Conservation (phyloP, 257 asterid species). For the Petrea volubilis region DNA sequence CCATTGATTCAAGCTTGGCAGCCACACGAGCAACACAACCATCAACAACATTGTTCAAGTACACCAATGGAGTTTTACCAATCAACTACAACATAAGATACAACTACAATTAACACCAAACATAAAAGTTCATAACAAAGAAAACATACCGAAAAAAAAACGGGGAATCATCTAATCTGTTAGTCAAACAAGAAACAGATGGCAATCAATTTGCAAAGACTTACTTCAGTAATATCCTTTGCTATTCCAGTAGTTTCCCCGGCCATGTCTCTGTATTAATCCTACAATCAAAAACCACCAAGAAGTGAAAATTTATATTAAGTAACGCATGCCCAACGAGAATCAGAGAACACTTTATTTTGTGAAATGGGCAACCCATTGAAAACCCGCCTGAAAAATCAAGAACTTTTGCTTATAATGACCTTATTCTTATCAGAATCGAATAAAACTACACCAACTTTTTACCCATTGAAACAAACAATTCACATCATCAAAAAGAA, state of each 20-base stretch:
- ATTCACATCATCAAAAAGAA: neutral
- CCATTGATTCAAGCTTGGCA: slow-evolving; percentile 96
- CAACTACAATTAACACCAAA: slow-evolving; percentile 9
- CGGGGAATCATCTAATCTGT: neutral
- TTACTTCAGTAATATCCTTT: slow-evolving; percentile 90
- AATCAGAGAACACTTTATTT: too few relatives aligned
- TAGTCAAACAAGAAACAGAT: slow-evolving; percentile 1
- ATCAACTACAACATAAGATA: slow-evolving; percentile 60
- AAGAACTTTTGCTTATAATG: neutral
- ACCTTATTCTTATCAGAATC: slow-evolving; percentile 14
- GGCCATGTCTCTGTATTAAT: slow-evolving; percentile 47
- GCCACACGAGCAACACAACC: slow-evolving; percentile 96
- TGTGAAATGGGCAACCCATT: too few relatives aligned
- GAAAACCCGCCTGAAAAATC: neutral
- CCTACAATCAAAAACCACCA: slow-evolving; percentile 42
- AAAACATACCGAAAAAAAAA: too few relatives aligned
- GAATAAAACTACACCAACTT: neutral
- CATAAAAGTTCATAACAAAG: neutral
- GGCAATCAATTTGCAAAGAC: slow-evolving; percentile 28
- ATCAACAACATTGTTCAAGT: slow-evolving; percentile 82
- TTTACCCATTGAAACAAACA: neutral
- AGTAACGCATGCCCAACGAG: too few relatives aligned
- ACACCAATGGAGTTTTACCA: slow-evolving; percentile 93
- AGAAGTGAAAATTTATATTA: too few relatives aligned
- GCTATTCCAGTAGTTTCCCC: slow-evolving; percentile 69